A percentile compares a stretch with the other conserved stretches of the same genome.
phyloP scores from a whole-genome alignment of 192 early-diverging fungal species.

The Glomus cerebriforme region DNA sequence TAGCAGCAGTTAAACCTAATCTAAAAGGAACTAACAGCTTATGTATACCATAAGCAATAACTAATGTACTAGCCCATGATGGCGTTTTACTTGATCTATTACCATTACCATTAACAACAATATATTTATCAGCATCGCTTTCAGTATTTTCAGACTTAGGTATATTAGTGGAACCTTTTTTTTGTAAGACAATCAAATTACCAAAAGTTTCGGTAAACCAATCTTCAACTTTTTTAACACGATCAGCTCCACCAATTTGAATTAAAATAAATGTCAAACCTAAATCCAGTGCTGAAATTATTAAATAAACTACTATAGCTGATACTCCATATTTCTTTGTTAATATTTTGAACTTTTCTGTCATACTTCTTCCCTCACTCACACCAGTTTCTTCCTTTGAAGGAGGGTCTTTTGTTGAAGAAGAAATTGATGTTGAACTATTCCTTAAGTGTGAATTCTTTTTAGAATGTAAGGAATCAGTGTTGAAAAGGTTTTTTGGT shows the following conservation, averaged over 20 bases:
- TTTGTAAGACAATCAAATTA: conserved; percentile 32
- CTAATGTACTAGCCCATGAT: conserved; percentile 50
- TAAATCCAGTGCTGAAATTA: conserved; percentile 50
- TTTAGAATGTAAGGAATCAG: not conserved
- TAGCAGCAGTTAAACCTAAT: conserved; percentile 54
- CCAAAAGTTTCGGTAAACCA: conserved; percentile 43
- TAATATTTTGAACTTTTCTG: conserved; percentile 38
- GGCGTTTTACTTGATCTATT: conserved; percentile 38
- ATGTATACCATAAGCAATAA: conserved; percentile 65
- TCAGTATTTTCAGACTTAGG: not conserved
- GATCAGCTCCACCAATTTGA: conserved; percentile 49
- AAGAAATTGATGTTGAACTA: not conserved
- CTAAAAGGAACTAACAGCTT: conserved; percentile 58
- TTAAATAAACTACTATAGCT: conserved; percentile 51
- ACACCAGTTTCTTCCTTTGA: not conserved
- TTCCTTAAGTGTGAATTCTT: not conserved
- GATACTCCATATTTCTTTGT: conserved; percentile 54
- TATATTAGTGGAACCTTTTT: conserved; percentile 28
- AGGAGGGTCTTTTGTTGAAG: not conserved
- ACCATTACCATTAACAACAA: conserved; percentile 32
- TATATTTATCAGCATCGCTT: conserved; percentile 30
- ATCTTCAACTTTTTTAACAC: conserved; percentile 49
- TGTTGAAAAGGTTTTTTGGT: not conserved
- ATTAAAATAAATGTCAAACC: conserved; percentile 51
- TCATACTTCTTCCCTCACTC: not conserved